These are phyloP conservation scores for Chrysosporium keratinophilum DNA, from an alignment of 2,329 filamentous ascomycete genomes.

Conservation along the genomic window DNA sequence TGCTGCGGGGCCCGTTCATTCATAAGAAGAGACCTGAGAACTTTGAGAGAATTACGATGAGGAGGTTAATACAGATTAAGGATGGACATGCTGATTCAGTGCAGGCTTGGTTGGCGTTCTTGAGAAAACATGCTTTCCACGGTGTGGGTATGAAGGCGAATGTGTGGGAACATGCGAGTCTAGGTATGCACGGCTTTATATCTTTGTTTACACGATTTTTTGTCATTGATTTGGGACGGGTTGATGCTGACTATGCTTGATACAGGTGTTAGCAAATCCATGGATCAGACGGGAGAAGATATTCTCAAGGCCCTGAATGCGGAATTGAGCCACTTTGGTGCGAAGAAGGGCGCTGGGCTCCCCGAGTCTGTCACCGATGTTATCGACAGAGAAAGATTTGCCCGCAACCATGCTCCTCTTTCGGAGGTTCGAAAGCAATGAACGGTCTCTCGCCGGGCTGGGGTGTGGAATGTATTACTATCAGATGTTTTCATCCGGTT, in stretches of 20 bases:
- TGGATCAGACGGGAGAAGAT: conserved; percentile 31
- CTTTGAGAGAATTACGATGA: conserved; percentile 81
- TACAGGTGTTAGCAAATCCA: conserved; percentile 32
- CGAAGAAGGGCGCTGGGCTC: conserved; percentile 25
- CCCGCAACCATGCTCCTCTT: conserved; percentile 28
- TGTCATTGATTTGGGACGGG: neutral
- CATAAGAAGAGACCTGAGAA: conserved; percentile 98
- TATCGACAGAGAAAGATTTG: conserved; percentile 31
- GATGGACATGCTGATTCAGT: conserved; percentile 84
- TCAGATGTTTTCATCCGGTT: neutral
- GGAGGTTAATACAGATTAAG: conserved; percentile 80
- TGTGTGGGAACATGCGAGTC: conserved; percentile 72
- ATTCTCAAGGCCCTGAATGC: conserved; percentile 33
- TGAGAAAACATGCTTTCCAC: conserved; percentile 85
- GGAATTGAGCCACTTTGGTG: conserved; percentile 35
- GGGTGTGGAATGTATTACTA: neutral
- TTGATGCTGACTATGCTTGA: conserved; percentile 14
- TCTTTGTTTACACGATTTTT: neutral
- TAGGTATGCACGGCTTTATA: conserved; percentile 45
- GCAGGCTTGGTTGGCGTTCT: conserved; percentile 81
- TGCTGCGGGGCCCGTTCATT: conserved; percentile 78
- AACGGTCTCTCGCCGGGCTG: neutral
- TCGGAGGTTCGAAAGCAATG: conserved; percentile 23
- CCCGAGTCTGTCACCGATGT: conserved; percentile 26
- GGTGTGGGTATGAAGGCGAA: conserved; percentile 99